Base-by-base conservation (phyloP, 2,329 filamentous ascomycete species). In the Colletotrichum ledebouriae region DNA sequence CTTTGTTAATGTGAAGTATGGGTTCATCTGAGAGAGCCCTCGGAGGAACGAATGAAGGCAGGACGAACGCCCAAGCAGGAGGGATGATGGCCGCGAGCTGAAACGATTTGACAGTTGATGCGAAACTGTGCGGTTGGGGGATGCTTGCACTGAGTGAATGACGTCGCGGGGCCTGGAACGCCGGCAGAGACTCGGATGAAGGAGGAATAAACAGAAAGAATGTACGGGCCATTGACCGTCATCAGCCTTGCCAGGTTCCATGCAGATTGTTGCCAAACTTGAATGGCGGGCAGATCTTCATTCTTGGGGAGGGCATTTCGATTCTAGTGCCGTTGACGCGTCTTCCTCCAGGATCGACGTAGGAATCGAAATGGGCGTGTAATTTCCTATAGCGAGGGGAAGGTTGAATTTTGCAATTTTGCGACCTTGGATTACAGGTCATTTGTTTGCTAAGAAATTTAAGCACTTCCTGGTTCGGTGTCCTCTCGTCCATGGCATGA, bases 331-430 rank as follows among this genome's bases (percentile, higher is more conserved):
- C 25, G 49, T 62, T 55, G 59, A 55, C 47, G 47, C 59, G 59
- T 53, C 47, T 37, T 9, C 34, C 25, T 37, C 37, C 60, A 49
- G 65, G 55, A 65, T 65, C 55, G 61, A 50, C 47, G 65, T 59
- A 58, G 60, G 60, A 64, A 57, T 46, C 47, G 47, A 56, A 49
- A 41, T 41, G 61, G 34, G 41, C 49, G 33, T 65, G 53, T 33
- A 65, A 68, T 68, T 68, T 68, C 65, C 59, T 52, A 41, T 65
- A 49, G 33, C 61, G 62, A 68, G 57, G 25, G 44, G 61, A 68
- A 65, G 33, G 42, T 59, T 59, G 60, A 59, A 20, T 55, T 49
- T 67, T 64, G 46, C n/a, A 64, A 49, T 59, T 59, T 67, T 39
- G 29, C n/a, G 53, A 46, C 59, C 64, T 67, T 64, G 64, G 11